Evolutionary conservation across 805 yeast species (phyloP), one percentile per base, ranked within the genome.

Genomic region (Novakomyces olei): DNA sequence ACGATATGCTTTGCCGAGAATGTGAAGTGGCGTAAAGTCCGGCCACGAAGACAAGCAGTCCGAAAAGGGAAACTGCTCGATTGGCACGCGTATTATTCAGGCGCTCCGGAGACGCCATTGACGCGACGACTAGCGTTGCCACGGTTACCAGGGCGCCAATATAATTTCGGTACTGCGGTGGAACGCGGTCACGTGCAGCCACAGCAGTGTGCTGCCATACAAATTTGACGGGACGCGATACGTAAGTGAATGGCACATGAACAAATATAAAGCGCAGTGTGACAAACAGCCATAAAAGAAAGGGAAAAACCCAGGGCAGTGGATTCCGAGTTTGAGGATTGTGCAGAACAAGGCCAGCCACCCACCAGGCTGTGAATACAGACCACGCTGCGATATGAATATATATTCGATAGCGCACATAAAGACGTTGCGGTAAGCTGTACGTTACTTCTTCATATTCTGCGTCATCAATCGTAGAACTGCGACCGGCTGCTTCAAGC

Each of bases 61-160:
- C 76, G 32, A 66, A 57, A 41, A 69, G 65, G 4, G 75, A 66
- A 29, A 68, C 53, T 3, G 67, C 72, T 36, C 75, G 58, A 40
- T 69, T 74, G 16, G 50, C 39, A 39, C 67, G 53, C 34, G 39
- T 46, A 5, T 72, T 65, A 39, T 58, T 61, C 3, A 45, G 48
- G 20, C 63, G 57, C 39, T 62, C 48, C 2, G 67, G 62, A 15
- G 54, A 45, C 5, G 63, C 62, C 42, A 69, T 65, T 1, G 73
- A 61, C 14, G 72, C 73, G 15, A 68, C 42, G 27, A 69, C 51
- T 19, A 69, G 48, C 7, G 63, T 67, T 3, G 56, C 61, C 5
- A 65, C 39, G 7, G 66, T 56, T 6, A 65, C 45, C 4, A 53
- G 29, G 4, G 57, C 65, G 32, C 69, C 74, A 5, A 55, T 50